A percentile compares a stretch with the other conserved stretches of the same genome.
These are phyloP conservation scores for Pythium brachiatum DNA, from an alignment of 352 stramenopile genomes.

Conservation along the genomic window DNA sequence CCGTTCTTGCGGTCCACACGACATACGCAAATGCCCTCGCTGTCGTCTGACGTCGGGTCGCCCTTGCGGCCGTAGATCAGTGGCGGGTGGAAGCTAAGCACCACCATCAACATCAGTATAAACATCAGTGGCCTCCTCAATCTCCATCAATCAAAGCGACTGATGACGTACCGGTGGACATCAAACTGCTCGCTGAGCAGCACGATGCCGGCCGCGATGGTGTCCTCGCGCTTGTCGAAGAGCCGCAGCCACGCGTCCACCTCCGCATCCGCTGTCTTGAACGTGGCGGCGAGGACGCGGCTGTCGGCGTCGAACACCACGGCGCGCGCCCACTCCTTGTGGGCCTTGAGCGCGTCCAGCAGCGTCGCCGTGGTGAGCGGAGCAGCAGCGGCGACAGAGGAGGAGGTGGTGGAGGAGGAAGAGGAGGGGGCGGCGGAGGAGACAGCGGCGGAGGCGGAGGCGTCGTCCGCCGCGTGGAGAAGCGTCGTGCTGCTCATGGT, in stretches of 20 bases:
- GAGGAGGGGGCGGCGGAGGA: conserved; percentile 6
- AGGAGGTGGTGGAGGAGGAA: not conserved
- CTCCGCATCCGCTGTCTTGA: conserved; percentile 65
- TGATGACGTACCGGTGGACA: conserved; percentile 70
- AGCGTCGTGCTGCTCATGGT: not conserved
- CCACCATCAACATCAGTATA: not conserved
- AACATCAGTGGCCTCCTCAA: not conserved
- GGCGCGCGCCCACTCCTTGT: conserved; percentile 68
- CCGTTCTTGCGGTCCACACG: conserved; percentile 45
- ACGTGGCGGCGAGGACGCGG: conserved; percentile 45
- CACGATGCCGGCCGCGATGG: conserved; percentile 69
- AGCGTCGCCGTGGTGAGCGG: conserved; percentile 45
- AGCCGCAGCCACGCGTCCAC: conserved; percentile 34
- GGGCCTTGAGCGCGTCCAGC: conserved; percentile 48
- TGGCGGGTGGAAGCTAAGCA: conserved; percentile 64
- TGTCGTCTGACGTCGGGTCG: conserved; percentile 58
- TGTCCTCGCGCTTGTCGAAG: conserved; percentile 78
- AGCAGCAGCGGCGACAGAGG: not conserved
- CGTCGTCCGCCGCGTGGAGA: not conserved
- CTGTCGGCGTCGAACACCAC: conserved; percentile 63
- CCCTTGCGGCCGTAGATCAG: conserved; percentile 74
- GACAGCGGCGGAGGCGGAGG: conserved; percentile 15
- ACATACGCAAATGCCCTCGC: conserved; percentile 71
- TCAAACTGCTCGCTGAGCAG: conserved; percentile 79
- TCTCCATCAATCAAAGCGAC: not conserved